Conservation (phyloP, 2,329 filamentous ascomycete species). For the Ascochyta koolunga region DNA sequence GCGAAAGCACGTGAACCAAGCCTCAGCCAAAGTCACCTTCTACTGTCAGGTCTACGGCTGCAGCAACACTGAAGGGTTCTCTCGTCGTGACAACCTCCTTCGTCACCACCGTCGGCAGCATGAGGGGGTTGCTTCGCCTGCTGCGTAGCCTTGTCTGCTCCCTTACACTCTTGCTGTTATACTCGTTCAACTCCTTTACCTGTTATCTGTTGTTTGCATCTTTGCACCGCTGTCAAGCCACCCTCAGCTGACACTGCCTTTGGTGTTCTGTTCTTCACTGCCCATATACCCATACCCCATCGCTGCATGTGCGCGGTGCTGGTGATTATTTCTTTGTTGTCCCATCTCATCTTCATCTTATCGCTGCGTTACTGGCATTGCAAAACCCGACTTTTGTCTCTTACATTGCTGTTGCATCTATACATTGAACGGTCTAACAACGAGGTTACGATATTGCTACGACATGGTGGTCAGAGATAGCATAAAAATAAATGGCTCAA, state of each 20-base stretch:
- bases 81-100: constrained; percentile 43
- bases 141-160: not conserved
- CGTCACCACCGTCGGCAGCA: constrained; percentile 44
- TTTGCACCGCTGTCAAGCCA: too few relatives aligned
- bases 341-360: not conserved
- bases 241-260: not conserved
- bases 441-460: not conserved
- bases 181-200: not conserved
- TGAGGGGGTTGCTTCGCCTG: constrained; percentile 7
- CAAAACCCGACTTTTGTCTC: constrained; percentile 2
- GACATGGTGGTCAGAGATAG: constrained; percentile 1
- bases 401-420: not conserved
- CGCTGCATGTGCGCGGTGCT: not conserved
- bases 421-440: not conserved
- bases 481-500: not conserved
- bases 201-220: not conserved
- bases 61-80: constrained; percentile 38
- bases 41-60: constrained; percentile 37
- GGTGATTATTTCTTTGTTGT: constrained; percentile 2
- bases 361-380: not conserved
- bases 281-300: constrained; percentile 10
- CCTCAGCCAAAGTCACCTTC: constrained; percentile 14
- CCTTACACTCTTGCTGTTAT: too few relatives aligned
- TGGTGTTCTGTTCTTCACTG: not conserved
- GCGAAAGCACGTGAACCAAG: constrained; percentile 31